Conservation (phyloP, 345 rosid genomes). For the Eucalyptus regnans region DNA sequence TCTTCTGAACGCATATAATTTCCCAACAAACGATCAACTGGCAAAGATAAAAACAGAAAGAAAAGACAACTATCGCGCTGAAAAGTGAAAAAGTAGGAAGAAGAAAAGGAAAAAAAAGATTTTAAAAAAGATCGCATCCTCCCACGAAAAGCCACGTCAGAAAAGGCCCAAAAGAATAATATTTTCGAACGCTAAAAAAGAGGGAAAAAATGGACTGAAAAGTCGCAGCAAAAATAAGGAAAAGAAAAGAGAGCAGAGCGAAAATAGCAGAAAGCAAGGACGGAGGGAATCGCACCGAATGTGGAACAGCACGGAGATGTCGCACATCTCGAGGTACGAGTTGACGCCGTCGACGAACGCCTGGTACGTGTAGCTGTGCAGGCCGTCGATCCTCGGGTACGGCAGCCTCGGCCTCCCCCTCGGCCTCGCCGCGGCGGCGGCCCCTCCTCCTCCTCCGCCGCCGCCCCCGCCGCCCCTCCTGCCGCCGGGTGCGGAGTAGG, state of each 20-base stretch:
- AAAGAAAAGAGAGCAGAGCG: not conserved
- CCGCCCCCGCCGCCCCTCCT: not conserved
- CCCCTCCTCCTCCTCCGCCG: not conserved
- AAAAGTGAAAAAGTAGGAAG: not conserved
- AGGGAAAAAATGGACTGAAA: not conserved
- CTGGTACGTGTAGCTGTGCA: constrained; percentile 35
- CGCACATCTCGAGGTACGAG: constrained; percentile 33
- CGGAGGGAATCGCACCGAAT: constrained; percentile 11
- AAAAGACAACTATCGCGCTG: not conserved
- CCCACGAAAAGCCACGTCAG: not conserved
- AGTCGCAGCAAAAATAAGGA: not conserved
- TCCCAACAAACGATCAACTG: not conserved
- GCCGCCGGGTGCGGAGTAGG: not conserved
- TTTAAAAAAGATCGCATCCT: not conserved
- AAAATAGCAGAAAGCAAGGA: not conserved
- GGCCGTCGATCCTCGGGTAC: constrained; percentile 49
- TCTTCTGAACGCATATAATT: not conserved
- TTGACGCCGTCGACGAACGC: constrained; percentile 47
- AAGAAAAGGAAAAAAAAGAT: not conserved
- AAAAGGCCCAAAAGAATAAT: not conserved
- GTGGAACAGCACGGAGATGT: constrained; percentile 40
- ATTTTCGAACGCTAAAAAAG: not conserved
- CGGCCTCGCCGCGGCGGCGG: not conserved
- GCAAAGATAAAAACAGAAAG: not conserved
- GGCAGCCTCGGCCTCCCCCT: constrained; percentile 26